A percentile compares a stretch with the other conserved stretches of the same genome.
These are phyloP conservation scores for Malus hybrid DNA, from an alignment of 331 rosid genomes.

Conservation along the genomic window DNA sequence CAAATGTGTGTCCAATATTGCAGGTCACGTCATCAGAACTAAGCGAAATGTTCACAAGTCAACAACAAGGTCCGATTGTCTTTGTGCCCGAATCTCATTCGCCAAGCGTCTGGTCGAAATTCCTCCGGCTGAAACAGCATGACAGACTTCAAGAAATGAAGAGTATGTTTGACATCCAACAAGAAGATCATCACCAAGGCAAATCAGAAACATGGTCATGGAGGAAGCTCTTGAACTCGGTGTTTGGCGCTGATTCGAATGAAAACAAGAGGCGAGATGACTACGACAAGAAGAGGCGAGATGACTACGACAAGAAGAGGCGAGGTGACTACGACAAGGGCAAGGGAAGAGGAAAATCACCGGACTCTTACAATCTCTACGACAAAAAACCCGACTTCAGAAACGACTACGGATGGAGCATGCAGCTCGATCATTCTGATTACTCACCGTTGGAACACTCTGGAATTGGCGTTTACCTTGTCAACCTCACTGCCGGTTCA, in stretches of 20 bases:
- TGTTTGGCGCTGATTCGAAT: conserved; percentile 4
- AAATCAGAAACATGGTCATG: conserved; percentile 37
- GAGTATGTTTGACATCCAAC: conserved; percentile 25
- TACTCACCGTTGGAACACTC: conserved; percentile 47
- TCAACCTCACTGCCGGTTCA: conserved; percentile 74
- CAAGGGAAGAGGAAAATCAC: conserved; percentile 23
- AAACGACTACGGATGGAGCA: conserved; percentile 64
- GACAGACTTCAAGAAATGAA: conserved; percentile 35
- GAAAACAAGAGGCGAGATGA: background rate
- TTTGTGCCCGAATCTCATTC: conserved; percentile 32
- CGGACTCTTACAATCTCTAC: conserved; percentile 59
- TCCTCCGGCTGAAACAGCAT: conserved; percentile 43
- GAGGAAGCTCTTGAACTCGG: conserved; percentile 51
- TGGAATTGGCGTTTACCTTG: conserved; percentile 50
- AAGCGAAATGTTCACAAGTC: conserved; percentile 27
- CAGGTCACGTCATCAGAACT: conserved; percentile 50
- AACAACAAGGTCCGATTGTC: conserved; percentile 58
- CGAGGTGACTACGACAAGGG: background rate
- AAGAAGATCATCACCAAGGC: conserved; percentile 16
- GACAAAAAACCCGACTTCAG: conserved; percentile 39
- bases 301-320: background rate
- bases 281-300: background rate
- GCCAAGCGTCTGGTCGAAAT: conserved; percentile 52
- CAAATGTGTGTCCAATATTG: background rate
- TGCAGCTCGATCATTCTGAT: conserved; percentile 50